Evolutionary conservation across 2,329 filamentous ascomycete species (phyloP).

Genomic region (Alternaria sp.): DNA sequence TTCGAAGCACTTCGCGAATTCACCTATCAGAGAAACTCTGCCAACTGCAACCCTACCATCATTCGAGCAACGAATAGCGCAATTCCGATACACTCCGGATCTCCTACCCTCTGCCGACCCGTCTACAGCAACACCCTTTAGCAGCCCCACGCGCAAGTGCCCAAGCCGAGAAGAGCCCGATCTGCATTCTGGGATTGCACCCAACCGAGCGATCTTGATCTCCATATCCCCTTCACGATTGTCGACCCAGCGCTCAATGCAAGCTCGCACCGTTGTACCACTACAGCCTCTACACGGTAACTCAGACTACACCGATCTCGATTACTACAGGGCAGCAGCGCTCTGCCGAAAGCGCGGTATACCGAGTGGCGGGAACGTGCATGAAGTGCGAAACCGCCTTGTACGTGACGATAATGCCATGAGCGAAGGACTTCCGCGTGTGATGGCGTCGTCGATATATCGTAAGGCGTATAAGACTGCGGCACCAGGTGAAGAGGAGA

Average conservation of each 20-base stretch:
- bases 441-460: background rate
- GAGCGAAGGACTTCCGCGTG: background rate
- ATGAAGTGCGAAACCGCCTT: constrained; percentile 19
- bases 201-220: background rate
- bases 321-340: constrained; percentile 22
- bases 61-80: background rate
- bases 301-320: constrained; percentile 13
- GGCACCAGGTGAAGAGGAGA: background rate
- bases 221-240: background rate
- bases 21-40: background rate
- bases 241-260: background rate
- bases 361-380: constrained; percentile 11
- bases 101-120: background rate
- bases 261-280: background rate
- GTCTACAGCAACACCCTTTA: background rate
- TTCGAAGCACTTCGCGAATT: background rate
- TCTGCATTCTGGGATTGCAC: background rate
- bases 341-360: constrained; percentile 24
- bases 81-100: background rate
- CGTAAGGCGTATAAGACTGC: background rate
- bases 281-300: constrained; percentile 3
- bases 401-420: constrained; percentile 29
- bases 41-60: background rate
- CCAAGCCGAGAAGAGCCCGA: background rate
- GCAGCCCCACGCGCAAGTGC: background rate